These are phyloP conservation scores for Dichotomocladium elegans DNA, from an alignment of 371 early-diverging fungal species.

Conservation along the genomic window DNA sequence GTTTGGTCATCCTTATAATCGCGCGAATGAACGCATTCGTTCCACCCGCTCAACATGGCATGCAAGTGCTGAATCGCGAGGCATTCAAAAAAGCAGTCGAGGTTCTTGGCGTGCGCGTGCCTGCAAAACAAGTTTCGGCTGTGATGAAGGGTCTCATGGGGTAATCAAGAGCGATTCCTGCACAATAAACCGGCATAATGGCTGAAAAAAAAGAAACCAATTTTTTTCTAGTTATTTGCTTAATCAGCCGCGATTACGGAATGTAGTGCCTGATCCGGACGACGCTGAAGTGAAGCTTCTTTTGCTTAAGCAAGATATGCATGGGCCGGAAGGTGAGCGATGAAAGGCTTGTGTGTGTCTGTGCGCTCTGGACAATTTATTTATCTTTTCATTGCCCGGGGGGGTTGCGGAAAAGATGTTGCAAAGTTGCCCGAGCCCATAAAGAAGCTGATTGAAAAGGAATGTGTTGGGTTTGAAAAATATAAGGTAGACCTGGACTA, in stretches of 20 bases:
- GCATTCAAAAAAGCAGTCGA: conserved; percentile 54
- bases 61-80: conserved; percentile 55
- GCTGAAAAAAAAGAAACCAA: not conserved
- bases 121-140: conserved; percentile 52
- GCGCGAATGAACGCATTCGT: conserved; percentile 10
- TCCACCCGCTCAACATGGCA: conserved; percentile 50
- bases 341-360: too few relatives aligned
- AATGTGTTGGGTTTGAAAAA: conserved; percentile 42
- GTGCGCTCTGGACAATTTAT: not conserved
- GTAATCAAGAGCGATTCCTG: not conserved
- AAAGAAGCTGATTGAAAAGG: conserved; percentile 41
- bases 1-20: too few relatives aligned
- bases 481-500: conserved; percentile 65
- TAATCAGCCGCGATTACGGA: conserved; percentile 67
- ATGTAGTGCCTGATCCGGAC: conserved; percentile 59
- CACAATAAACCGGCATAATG: not conserved
- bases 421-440: conserved; percentile 45
- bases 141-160: conserved; percentile 34
- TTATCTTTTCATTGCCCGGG: too few relatives aligned
- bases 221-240: conserved; percentile 70
- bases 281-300: conserved; percentile 59
- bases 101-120: conserved; percentile 63
- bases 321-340: conserved; percentile 11
- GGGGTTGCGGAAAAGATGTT: too few relatives aligned
- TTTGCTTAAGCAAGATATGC: conserved; percentile 51